phyloP scores from a whole-genome alignment of 2,329 filamentous ascomycete species.

The Fusarium odoratissimum region DNA sequence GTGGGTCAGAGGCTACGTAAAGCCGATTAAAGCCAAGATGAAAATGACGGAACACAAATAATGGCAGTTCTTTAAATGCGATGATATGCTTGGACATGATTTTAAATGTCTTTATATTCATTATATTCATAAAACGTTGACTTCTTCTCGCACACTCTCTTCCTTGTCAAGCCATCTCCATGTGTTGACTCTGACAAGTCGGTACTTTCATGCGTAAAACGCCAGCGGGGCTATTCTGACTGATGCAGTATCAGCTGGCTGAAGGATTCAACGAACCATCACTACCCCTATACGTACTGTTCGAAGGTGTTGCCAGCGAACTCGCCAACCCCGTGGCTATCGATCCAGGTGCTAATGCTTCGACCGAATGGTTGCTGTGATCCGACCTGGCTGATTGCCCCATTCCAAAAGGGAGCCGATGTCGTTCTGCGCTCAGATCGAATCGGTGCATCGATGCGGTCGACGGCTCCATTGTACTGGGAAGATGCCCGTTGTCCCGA shows the following conservation, averaged over 20 bases:
- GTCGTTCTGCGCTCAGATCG: slow-evolving; percentile 37
- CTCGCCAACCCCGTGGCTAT: slow-evolving; percentile 9
- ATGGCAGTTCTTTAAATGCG: neutral
- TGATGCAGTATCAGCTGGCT: slow-evolving; percentile 29
- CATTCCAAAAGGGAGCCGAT: slow-evolving; percentile 33
- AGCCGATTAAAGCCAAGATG: neutral
- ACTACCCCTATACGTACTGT: slow-evolving; percentile 28
- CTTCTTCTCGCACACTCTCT: neutral
- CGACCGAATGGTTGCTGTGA: slow-evolving; percentile 20
- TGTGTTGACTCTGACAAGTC: neutral
- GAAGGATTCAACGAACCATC: slow-evolving; percentile 37
- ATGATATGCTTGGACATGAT: neutral
- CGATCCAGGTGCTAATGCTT: slow-evolving; percentile 15
- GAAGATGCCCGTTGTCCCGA: slow-evolving; percentile 35
- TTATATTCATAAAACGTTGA: slow-evolving; percentile 11
- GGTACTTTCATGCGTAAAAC: slow-evolving; percentile 1
- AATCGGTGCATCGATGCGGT: slow-evolving; percentile 37
- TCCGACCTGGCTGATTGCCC: slow-evolving; percentile 22
- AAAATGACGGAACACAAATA: neutral
- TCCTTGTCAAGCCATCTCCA: neutral
- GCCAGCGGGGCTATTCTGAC: slow-evolving; percentile 11
- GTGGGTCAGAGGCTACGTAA: slow-evolving; percentile 5
- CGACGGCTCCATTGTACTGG: slow-evolving; percentile 37
- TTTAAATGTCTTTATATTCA: slow-evolving; percentile 8
- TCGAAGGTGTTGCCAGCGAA: slow-evolving; percentile 14